Conservation (phyloP, 805 yeast species). For the Yamadazyma ubonensis region DNA sequence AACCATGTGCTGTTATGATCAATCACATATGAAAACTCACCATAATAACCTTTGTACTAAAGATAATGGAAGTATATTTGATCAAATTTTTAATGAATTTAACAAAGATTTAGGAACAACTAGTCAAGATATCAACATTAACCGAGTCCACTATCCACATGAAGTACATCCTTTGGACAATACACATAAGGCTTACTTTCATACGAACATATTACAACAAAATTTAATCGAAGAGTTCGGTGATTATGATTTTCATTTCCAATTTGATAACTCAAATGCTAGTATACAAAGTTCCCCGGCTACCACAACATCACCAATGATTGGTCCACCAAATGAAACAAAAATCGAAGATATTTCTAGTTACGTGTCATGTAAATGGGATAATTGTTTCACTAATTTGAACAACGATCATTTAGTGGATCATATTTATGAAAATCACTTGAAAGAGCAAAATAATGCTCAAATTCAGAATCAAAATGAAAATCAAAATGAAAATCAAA, state of each 20-base stretch:
- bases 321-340: not conserved
- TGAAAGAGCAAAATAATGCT: constrained; percentile 29
- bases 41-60: constrained; percentile 31
- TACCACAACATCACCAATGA: not conserved
- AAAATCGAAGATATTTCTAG: constrained; percentile 7
- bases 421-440: constrained; percentile 48
- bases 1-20: constrained; percentile 14
- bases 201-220: constrained; percentile 37
- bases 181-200: constrained; percentile 46
- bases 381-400: constrained; percentile 50
- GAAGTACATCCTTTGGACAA: constrained; percentile 29
- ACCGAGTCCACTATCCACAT: constrained; percentile 40
- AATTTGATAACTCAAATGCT: constrained; percentile 25
- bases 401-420: constrained; percentile 30
- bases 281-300: constrained; percentile 1
- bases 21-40: constrained; percentile 14
- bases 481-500: not conserved
- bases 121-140: not conserved
- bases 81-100: constrained; percentile 37
- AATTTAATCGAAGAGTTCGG: constrained; percentile 16
- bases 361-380: constrained; percentile 61
- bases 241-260: constrained; percentile 39
- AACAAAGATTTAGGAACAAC: constrained; percentile 23
- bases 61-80: constrained; percentile 36
- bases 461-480: not conserved